A percentile compares a stretch with the other conserved stretches of the same genome.
These are phyloP conservation scores for Cardamine occulta DNA, from an alignment of 345 rosid genomes.

Conservation along the genomic window DNA sequence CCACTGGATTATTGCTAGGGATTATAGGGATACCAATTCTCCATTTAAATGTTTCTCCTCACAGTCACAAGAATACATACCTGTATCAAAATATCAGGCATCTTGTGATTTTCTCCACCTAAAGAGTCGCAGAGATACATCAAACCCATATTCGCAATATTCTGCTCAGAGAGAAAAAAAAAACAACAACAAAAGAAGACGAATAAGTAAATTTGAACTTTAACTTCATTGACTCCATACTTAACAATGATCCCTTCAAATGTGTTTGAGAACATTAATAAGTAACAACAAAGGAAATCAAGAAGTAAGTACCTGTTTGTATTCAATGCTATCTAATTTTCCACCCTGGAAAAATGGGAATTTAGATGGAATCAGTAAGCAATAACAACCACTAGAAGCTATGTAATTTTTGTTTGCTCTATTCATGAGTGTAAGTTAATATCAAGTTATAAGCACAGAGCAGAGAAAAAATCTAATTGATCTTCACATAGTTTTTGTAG, in stretches of 20 bases:
- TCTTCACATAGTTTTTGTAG: not conserved
- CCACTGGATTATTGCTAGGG: too few species aligned
- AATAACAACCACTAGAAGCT: slow-evolving; percentile 24
- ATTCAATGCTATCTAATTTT: slow-evolving; percentile 68
- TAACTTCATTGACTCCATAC: not conserved
- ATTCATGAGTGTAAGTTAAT: not conserved
- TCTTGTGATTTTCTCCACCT: slow-evolving; percentile 46
- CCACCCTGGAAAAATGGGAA: slow-evolving; percentile 66
- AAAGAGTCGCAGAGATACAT: slow-evolving; percentile 50
- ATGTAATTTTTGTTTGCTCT: not conserved
- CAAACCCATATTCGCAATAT: slow-evolving; percentile 53
- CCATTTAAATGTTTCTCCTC: slow-evolving; percentile 16
- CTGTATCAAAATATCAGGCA: slow-evolving; percentile 52
- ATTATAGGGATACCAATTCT: not conserved
- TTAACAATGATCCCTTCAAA: slow-evolving; percentile 7
- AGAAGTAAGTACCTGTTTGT: slow-evolving; percentile 70
- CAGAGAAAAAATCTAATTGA: slow-evolving; percentile 13
- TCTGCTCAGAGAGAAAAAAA: slow-evolving; percentile 40
- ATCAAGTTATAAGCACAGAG: not conserved
- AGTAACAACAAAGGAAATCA: not conserved
- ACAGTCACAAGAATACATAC: slow-evolving; percentile 44
- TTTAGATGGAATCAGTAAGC: slow-evolving; percentile 19
- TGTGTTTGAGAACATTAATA: not conserved
- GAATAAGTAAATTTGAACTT: slow-evolving; percentile 16
- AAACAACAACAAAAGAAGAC: not conserved